Evolutionary conservation across 2,329 filamentous ascomycete genomes (phyloP), one percentile per base, ranked within the genome.

Genomic region (Lachnellula willkommii): DNA sequence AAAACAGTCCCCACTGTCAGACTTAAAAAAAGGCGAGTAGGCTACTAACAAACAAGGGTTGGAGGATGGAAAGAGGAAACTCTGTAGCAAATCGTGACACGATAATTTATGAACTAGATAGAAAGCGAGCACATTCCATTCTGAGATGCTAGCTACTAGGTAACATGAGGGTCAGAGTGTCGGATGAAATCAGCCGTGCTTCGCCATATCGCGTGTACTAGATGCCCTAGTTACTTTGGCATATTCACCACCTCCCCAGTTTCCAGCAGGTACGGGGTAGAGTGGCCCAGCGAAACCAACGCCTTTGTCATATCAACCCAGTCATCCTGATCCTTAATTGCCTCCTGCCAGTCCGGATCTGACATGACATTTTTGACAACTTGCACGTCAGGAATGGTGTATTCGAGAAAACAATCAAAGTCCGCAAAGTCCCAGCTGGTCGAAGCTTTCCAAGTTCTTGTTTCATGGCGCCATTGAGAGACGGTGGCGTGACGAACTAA

Each of bases 121-220:
- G 20, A 74, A 79, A 60, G 53, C 79, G 7, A 28, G 77, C 8
- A 36, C 8, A 14, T 14, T 36, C 35, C 35, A 36, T 36, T 36
- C 35, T 48, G 35, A 36, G 14, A 36, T 36, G 35, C 35, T 36
- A 14, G 35, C 8, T 36, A 36, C 35, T 14, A 9, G 35, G 14
- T 14, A 36, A 36, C 14, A 9, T 20, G 20, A 20, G 20, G 20
- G 20, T 20, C 20, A 20, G 35, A 3, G 8, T 9, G 8, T 36
- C 35, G 14, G 35, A 8, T 36, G 8, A 36, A 36, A 14, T 36
- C 14, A 36, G 14, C 35, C 35, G 8, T 14, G 35, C 35, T 36
- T 14, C 14, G 35, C 14, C 35, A 20, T 20, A 20, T 14, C 8
- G 35, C 8, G 14, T 9, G 35, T 14, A 36, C 14, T 14, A 36